Base-by-base conservation (phyloP, 2,329 filamentous ascomycete species). In the Colletotrichum tropicale region DNA sequence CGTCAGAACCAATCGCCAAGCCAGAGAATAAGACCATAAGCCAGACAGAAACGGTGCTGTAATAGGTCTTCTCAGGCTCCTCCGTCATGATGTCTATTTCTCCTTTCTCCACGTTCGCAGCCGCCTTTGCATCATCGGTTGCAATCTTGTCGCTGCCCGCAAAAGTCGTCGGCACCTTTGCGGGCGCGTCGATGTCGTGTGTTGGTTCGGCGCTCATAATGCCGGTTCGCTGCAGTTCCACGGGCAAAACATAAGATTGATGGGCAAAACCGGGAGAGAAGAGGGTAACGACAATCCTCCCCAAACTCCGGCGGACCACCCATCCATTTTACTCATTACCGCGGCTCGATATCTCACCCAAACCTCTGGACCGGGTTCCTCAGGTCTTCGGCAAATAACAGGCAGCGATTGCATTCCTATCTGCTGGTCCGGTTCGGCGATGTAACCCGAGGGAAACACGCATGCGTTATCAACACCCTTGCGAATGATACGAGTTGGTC, bases 1-100 rank as follows among this genome's bases (percentile, higher is more conserved):
- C 86, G 77, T 87, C 86, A n/a, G 85, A 87, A 3, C 85, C 86
- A 24, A 88, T 85, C 4, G 87, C 87, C 6, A 88, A 82, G 8
- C 86, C 86, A 1, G 86, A 86, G 75, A 88, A 87, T 2, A 88
- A 77, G 15, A 88, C 83, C 83, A 87, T 86, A 38, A 86, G 76
- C 80, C 85, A 87, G 2, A 85, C 84, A 2, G 86, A 87, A 21
- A 83, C 73, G 61, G 83, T 86, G 79, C 83, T 86, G 79, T 85
- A 87, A 66, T 82, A 82, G 6, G 62, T 77, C 74, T 83, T 83
- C 24, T 67, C 62, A 65, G 67, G 16, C 16, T 71, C 71, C 24
- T 69, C 71, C 7, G 68, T 67, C 15, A 71, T 8, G 12, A 58
- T 21, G n/a, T 48, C 73, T 8, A 64, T n/a, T 9, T 67, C 38